phyloP scores from a whole-genome alignment of 192 early-diverging fungal species.

The Allomyces arbusculus region DNA sequence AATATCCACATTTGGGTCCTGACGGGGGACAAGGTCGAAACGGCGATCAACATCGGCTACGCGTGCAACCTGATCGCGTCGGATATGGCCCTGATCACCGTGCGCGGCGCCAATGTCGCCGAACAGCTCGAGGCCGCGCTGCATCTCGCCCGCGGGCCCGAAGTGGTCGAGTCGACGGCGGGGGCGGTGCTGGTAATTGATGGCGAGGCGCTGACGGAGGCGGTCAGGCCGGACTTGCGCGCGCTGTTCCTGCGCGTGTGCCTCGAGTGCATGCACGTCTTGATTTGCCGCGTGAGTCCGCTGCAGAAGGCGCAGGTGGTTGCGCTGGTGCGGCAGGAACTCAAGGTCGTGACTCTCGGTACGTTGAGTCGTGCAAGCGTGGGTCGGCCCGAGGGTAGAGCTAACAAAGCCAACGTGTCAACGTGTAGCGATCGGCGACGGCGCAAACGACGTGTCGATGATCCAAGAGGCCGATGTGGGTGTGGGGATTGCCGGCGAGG shows the following conservation, averaged over 20 bases:
- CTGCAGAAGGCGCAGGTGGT: slow-evolving; percentile 92
- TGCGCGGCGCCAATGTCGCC: slow-evolving; percentile 23
- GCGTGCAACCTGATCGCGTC: slow-evolving; percentile 47
- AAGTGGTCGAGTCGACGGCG: not conserved
- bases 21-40: slow-evolving; percentile 94
- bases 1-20: slow-evolving; percentile 95
- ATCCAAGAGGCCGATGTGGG: slow-evolving; percentile 95
- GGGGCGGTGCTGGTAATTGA: slow-evolving; percentile 61
- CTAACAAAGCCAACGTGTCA: too few species aligned
- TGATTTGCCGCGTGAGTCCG: slow-evolving; percentile 90
- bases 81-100: slow-evolving; percentile 48
- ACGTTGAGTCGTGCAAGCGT: too few species aligned
- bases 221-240: slow-evolving; percentile 32
- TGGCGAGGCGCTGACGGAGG: slow-evolving; percentile 64
- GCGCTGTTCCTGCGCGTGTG: slow-evolving; percentile 46
- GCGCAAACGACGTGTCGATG: slow-evolving; percentile 95
- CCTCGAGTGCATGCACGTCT: slow-evolving; percentile 61
- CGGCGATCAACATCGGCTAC: slow-evolving; percentile 94
- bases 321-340: slow-evolving; percentile 55
- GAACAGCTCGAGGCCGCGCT: slow-evolving; percentile 34
- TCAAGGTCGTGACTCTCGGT: slow-evolving; percentile 59
- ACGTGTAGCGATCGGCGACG: slow-evolving; percentile 64
- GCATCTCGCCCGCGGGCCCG: not conserved
- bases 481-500: slow-evolving; percentile 81
- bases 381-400: too few species aligned